Conservation (phyloP, 2,329 filamentous ascomycete species). For the Beauveria varroae region DNA sequence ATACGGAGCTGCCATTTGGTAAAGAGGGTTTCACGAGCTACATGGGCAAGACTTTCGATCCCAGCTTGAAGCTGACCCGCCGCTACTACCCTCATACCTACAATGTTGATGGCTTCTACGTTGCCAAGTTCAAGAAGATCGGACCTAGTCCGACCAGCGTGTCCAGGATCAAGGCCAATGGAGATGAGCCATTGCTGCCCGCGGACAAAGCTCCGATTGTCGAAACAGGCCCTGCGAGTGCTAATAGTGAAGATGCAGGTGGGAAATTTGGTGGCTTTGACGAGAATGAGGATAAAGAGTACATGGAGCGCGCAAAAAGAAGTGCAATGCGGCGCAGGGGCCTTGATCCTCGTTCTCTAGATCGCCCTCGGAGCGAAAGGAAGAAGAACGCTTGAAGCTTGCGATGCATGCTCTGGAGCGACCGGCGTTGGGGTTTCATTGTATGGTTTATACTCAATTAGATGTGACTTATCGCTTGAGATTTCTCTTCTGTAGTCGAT, state of each 20-base stretch:
- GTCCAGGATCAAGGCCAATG: conserved; percentile 18
- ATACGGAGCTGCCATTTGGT: conserved; percentile 83
- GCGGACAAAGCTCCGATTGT: conserved; percentile 64
- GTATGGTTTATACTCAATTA: neutral
- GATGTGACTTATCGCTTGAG: neutral
- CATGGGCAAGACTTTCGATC: conserved; percentile 86
- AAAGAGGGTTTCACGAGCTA: conserved; percentile 88
- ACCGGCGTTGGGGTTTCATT: neutral
- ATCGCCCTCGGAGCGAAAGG: neutral
- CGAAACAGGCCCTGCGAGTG: conserved; percentile 30
- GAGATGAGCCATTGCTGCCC: conserved; percentile 34
- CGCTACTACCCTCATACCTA: conserved; percentile 86
- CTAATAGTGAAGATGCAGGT: neutral
- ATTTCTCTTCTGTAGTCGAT: neutral
- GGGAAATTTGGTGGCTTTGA: conserved; percentile 63
- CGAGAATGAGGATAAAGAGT: conserved; percentile 62
- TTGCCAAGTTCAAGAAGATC: conserved; percentile 93
- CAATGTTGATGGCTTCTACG: conserved; percentile 98
- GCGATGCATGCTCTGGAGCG: neutral
- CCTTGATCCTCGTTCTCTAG: conserved; percentile 52
- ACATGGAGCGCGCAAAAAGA: conserved; percentile 65
- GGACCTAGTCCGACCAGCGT: conserved; percentile 61
- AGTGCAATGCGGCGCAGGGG: conserved; percentile 69
- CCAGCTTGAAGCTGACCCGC: conserved; percentile 72
- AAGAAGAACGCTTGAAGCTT: neutral